Percentiles rank a stretch among this genome's conserved stretches.
Conservation (phyloP, 805 yeast species). For the Hanseniaspora vineae region DNA sequence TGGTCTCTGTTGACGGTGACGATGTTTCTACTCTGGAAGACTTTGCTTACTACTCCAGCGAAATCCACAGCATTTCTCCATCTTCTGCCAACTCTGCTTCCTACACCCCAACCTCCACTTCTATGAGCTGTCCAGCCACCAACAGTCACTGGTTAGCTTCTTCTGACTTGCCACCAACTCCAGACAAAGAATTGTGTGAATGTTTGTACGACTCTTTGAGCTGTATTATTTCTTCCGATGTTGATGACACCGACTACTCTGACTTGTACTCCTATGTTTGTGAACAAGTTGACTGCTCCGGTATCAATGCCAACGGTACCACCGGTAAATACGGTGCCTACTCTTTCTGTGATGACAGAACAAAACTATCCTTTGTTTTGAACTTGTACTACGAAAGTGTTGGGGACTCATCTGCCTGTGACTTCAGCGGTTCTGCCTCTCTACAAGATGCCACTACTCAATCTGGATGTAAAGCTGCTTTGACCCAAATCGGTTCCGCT, state of each 20-base stretch:
- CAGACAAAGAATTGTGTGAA: conserved; percentile 47
- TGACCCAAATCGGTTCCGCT: conserved; percentile 50
- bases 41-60: conserved; percentile 47
- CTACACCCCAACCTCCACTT: conserved; percentile 29
- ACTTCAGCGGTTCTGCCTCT: conserved; percentile 57
- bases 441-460: conserved; percentile 35
- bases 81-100: conserved; percentile 30
- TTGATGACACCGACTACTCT: conserved; percentile 42
- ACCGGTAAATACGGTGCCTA: conserved; percentile 58
- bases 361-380: conserved; percentile 50
- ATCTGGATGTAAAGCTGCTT: conserved; percentile 40
- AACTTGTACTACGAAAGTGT: conserved; percentile 48
- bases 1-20: conserved; percentile 39
- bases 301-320: conserved; percentile 49
- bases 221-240: conserved; percentile 38
- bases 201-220: conserved; percentile 43
- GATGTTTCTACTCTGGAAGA: conserved; percentile 50
- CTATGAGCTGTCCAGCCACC: conserved; percentile 50
- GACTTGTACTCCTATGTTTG: conserved; percentile 49
- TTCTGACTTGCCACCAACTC: conserved; percentile 67
- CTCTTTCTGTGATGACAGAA: conserved; percentile 59
- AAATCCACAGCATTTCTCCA: conserved; percentile 45
- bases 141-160: conserved; percentile 50
- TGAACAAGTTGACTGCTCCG: conserved; percentile 42
- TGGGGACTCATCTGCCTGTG: conserved; percentile 41